Percentiles rank a stretch among this genome's conserved stretches.
phyloP scores from a whole-genome alignment of 306 rosid genomes.

The Rosa persica region DNA sequence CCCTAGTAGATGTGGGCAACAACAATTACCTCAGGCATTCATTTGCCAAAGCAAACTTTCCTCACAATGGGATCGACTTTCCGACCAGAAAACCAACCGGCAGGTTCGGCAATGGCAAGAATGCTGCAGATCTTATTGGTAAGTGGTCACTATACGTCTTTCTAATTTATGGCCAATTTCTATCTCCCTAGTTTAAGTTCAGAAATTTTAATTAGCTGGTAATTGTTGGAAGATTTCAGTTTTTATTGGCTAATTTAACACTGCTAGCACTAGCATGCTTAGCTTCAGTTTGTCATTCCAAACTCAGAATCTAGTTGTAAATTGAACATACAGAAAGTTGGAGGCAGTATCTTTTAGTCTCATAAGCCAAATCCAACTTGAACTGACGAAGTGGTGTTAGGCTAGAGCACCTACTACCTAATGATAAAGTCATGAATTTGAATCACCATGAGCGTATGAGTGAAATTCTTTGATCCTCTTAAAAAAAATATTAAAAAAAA shows the following conservation, averaged over 20 bases:
- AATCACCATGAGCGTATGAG: no score
- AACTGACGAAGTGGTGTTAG: no score
- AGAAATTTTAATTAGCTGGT: background rate
- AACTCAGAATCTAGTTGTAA: background rate
- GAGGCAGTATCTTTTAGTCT: background rate
- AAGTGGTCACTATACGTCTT: background rate
- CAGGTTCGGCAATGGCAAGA: constrained; percentile 73
- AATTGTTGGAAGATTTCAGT: background rate
- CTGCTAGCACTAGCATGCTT: background rate
- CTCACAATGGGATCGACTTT: constrained; percentile 65
- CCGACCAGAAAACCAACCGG: constrained; percentile 58
- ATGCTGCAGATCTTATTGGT: constrained; percentile 76
- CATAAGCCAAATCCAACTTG: background rate
- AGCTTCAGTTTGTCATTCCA: background rate
- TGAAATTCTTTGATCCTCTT: no score
- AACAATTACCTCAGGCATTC: constrained; percentile 38
- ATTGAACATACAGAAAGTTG: background rate
- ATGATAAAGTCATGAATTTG: no score
- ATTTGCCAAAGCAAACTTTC: constrained; percentile 47
- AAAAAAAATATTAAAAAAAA: no score
- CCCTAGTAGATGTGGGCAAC: constrained; percentile 48
- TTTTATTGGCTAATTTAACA: background rate
- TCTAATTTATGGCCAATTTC: background rate
- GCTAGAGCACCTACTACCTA: no score
- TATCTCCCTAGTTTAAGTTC: background rate